A percentile compares a stretch with the other conserved stretches of the same genome.
phyloP scores from a whole-genome alignment of 352 stramenopile genomes.

The Phytopythium kandeliae region DNA sequence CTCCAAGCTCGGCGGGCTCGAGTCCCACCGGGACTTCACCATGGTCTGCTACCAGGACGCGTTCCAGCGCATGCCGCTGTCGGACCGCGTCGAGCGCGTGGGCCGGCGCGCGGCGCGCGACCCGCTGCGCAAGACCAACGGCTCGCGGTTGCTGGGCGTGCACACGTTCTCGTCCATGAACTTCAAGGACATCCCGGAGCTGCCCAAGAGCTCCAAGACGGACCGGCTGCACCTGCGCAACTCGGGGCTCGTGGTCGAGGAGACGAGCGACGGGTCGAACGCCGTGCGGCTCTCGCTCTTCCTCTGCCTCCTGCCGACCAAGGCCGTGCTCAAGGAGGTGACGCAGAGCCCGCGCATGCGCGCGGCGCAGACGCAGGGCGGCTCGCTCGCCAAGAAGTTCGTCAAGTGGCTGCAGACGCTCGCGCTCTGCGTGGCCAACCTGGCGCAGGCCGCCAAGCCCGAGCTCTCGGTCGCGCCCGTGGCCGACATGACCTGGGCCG shows the following conservation, averaged over 20 bases:
- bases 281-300: constrained; percentile 45
- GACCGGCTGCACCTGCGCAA: constrained; percentile 52
- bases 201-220: constrained; percentile 38
- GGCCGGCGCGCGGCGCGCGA: constrained; percentile 16
- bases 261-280: constrained; percentile 24
- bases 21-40: constrained; percentile 47
- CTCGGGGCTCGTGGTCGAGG: constrained; percentile 47
- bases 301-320: constrained; percentile 44
- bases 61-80: constrained; percentile 36
- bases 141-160: constrained; percentile 34
- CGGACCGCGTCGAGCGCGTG: constrained; percentile 20
- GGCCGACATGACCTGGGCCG: constrained; percentile 35
- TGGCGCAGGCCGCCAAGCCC: constrained; percentile 26
- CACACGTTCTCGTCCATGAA: constrained; percentile 58
- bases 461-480: constrained; percentile 14
- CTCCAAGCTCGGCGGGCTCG: constrained; percentile 22
- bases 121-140: constrained; percentile 9
- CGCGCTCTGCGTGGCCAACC: constrained; percentile 26
- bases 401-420: constrained; percentile 55
- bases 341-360: constrained; percentile 26
- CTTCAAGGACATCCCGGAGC: constrained; percentile 52
- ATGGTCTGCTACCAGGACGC: constrained; percentile 60
- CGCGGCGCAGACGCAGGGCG: constrained; percentile 16
- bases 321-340: constrained; percentile 33
- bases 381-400: constrained; percentile 32